Evolutionary conservation across 1,284 basidiomycete species (phyloP).

Genomic region (Ganoderma lucidum): DNA sequence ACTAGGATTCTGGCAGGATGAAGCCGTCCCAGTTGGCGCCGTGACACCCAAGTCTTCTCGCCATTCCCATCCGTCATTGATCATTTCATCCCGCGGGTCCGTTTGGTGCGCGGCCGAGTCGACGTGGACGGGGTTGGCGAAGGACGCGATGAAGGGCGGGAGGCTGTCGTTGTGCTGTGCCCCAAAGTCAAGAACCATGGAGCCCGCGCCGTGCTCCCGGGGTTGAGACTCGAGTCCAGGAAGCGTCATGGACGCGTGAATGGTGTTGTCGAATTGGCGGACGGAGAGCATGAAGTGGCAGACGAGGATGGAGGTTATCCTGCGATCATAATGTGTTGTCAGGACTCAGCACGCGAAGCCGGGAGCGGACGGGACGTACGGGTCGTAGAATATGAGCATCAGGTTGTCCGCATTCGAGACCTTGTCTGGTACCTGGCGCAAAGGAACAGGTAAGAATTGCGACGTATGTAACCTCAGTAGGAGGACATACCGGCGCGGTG

Average conservation of each 20-base stretch:
- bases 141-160: neutral
- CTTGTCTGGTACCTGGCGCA: neutral
- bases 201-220: neutral
- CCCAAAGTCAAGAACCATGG: neutral
- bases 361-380: neutral
- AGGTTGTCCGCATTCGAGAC: neutral
- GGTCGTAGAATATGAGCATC: neutral
- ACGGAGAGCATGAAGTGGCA: neutral
- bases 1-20: too few relatives aligned
- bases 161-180: neutral
- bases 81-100: neutral
- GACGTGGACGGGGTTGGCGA: neutral
- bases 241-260: neutral
- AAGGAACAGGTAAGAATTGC: neutral
- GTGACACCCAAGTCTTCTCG: neutral
- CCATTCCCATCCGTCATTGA: neutral
- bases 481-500: neutral
- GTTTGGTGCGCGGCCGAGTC: neutral
- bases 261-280: neutral
- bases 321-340: neutral
- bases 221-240: neutral
- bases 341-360: neutral
- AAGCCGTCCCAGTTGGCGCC: too few relatives aligned
- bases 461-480: neutral
- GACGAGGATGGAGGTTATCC: neutral